Evolutionary conservation across 352 stramenopile species (phyloP), one percentile per base, ranked within the genome.

Genomic region (Phytophthora citrophthora): DNA sequence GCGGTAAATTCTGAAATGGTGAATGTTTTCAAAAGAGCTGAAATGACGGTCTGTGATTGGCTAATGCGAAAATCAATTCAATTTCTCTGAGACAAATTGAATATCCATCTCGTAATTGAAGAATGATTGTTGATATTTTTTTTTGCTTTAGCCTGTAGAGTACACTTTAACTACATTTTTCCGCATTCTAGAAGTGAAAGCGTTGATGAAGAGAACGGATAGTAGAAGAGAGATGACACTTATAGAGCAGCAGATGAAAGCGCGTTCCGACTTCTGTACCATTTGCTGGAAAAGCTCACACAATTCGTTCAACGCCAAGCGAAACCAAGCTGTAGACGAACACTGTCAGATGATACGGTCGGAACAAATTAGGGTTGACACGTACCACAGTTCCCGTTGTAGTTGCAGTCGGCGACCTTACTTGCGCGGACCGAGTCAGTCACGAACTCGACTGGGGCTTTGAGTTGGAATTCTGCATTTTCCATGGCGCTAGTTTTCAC

Each of bases 151-250:
- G 23, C 32, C 32, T 0, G 57, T 61, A 39, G 57, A 71, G 54
- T 89, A 89, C 5, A 91, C 68, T 62, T 89, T 91, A 23, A 88
- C 68, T 18, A 79, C 55, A 43, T 85, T 88, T 23, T 70, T 65
- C 7, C 76, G 69, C 40, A 89, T 72, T 27, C 79, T 68, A 49
- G 32, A 71, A 31, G 76, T 71, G 43, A 91, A 91, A 55, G 65
- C 72, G 29, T 65, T 57, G 3, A 67, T 52, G 54, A 61, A 84
- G 1, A 87, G 20, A 1, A 82, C 32, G 0, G 76, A 70, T 2
- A 89, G 7, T 1, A 89, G 32, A 15, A 79, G 58, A 7, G 53
- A 24, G 0, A 59, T 41, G 2, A 68, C 51, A 43, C 68, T 79
- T 15, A 72, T 52, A 12, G 57, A 55, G 20, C 71, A 77, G 16